phyloP scores from a whole-genome alignment of 495 filamentous ascomycete species.

The Aspergillus taichungensis region DNA sequence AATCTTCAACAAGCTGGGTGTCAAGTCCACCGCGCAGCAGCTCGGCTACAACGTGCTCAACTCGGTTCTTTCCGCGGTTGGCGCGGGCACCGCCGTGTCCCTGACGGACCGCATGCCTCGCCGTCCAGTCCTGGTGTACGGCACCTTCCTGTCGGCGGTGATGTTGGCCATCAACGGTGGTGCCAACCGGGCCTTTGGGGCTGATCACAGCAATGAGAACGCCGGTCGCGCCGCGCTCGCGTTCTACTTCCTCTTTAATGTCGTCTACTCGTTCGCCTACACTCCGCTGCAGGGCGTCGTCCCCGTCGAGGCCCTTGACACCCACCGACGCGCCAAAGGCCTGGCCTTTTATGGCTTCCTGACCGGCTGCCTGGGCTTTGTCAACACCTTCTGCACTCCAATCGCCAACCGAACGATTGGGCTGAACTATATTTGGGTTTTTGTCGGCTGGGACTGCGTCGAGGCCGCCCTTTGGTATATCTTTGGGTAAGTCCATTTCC shows the following conservation, averaged over 20 bases:
- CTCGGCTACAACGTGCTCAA: constrained; percentile 57
- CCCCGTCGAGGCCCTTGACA: constrained; percentile 57
- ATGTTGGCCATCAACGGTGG: constrained; percentile 35
- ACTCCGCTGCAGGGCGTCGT: constrained; percentile 65
- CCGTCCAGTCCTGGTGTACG: constrained; percentile 48
- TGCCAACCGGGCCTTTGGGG: constrained; percentile 12
- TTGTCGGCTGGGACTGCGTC: constrained; percentile 53
- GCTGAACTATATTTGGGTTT: constrained; percentile 55
- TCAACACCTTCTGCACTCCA: constrained; percentile 50
- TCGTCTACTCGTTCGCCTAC: constrained; percentile 56
- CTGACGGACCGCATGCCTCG: constrained; percentile 60
- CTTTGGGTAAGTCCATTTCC: constrained; percentile 38
- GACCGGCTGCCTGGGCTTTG: constrained; percentile 49
- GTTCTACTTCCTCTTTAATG: constrained; percentile 62
- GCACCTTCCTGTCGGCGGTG: constrained; percentile 46
- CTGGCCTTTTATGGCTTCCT: constrained; percentile 51
- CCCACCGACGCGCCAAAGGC: constrained; percentile 56
- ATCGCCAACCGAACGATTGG: constrained; percentile 46
- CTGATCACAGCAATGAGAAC: constrained; percentile 30
- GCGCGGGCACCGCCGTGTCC: constrained; percentile 55
- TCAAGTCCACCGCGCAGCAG: constrained; percentile 41
- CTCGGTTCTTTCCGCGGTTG: constrained; percentile 56
- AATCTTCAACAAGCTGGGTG: constrained; percentile 33
- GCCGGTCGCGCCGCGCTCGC: constrained; percentile 49
- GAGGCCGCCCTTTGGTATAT: constrained; percentile 51